Evolutionary conservation across 176 grass and related monocot species (phyloP).

Genomic region (Raddia guianensis): DNA sequence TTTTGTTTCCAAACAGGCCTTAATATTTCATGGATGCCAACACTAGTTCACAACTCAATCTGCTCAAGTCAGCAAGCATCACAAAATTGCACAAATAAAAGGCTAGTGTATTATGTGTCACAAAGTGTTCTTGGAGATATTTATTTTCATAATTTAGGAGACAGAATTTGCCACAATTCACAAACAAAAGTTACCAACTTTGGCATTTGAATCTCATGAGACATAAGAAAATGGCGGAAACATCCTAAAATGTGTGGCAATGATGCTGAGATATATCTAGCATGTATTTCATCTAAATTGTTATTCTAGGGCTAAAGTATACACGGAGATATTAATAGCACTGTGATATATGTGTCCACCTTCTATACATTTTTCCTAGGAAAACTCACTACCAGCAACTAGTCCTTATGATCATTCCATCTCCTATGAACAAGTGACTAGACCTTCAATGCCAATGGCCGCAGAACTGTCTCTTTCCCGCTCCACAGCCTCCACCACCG

Average conservation of each 20-base stretch:
- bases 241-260: constrained; percentile 7
- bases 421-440: constrained; percentile 74
- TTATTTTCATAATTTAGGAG: not conserved
- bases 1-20: too few species aligned
- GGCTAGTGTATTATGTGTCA: not conserved
- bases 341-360: constrained; percentile 36
- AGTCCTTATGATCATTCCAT: constrained; percentile 39
- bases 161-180: not conserved
- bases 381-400: constrained; percentile 44
- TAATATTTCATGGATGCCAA: constrained; percentile 13
- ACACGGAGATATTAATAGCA: constrained; percentile 27
- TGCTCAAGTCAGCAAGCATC: not conserved
- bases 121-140: not conserved
- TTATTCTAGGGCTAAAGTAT: constrained; percentile 48
- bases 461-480: constrained; percentile 12
- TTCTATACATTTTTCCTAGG: constrained; percentile 52
- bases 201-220: not conserved
- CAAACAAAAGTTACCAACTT: not conserved
- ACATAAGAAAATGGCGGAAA: constrained; percentile 6
- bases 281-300: constrained; percentile 44
- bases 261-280: constrained; percentile 33
- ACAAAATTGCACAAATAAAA: not conserved
- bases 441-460: constrained; percentile 55
- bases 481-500: constrained; percentile 74
- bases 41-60: constrained; percentile 7